Evolutionary conservation across 148 eudicot species (phyloP), one percentile per base, ranked within the genome.

Genomic region (Arctostaphylos glauca): DNA sequence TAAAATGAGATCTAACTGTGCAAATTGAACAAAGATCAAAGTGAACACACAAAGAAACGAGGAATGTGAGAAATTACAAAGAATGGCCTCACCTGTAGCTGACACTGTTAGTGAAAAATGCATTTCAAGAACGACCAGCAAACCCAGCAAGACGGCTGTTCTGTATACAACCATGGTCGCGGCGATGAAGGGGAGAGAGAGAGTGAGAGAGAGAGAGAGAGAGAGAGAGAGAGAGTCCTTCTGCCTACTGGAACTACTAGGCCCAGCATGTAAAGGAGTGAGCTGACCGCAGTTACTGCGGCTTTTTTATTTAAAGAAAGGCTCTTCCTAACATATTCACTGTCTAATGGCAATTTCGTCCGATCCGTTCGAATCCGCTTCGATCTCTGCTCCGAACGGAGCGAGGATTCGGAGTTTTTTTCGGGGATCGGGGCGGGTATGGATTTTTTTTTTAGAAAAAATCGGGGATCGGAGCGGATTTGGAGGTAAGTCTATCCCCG

Each of bases 101-200:
- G 88, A 64, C 71, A 79, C 54, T 44, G 86, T 79, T 18, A 44
- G 81, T 46, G 77, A 56, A n/a, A 73, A 71, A 48, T 66, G 78
- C 85, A 84, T 80, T 82, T 41, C 52, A 46, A 80, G 78, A 64
- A 84, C 71, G 9, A 84, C 1, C 43, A 86, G 84, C 4, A 85
- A 70, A 81, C 59, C 83, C 59, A 66, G 70, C 9, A 81, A 52
- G 47, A 76, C 16, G 76, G 52, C 80, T 48, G 43, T 7, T 38
- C 73, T 46, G 38, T 12, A 0, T 0, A 55, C 15, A 55, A 56
- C 56, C 87, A 81, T 76, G 48, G 62, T 46, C 19, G 31, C 49
- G 25, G 9, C 76, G 67, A 54, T 41, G 83, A 41, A 81, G 64
- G 75, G 56, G 31, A 80, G 48, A 74, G 58, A 67, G 21, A 38